Percentiles rank a stretch among this genome's conserved stretches.
Evolutionary conservation across 2,329 filamentous ascomycete genomes (phyloP).

Genomic region (Raffaelea ambrosiae): DNA sequence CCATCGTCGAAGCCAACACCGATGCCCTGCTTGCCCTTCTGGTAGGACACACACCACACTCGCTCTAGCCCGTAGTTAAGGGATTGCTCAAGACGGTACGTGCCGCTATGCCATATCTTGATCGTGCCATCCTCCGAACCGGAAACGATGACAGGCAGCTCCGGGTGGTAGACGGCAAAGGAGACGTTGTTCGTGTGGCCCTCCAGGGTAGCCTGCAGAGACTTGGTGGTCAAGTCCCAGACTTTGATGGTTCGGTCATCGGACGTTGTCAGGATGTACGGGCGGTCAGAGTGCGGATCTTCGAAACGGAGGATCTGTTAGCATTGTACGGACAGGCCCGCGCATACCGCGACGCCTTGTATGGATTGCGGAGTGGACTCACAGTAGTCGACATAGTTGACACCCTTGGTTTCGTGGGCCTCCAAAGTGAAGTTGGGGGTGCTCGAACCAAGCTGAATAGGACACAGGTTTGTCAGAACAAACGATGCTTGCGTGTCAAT

Average conservation of each 20-base stretch:
- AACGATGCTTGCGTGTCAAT: not conserved
- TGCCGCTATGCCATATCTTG: slow-evolving; percentile 98
- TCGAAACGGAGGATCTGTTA: not conserved
- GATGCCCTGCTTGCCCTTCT: slow-evolving; percentile 87
- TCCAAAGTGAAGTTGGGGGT: slow-evolving; percentile 95
- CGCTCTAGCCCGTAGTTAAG: slow-evolving; percentile 92
- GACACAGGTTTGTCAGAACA: not conserved
- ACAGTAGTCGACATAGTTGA: slow-evolving; percentile 91
- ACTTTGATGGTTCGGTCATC: slow-evolving; percentile 96
- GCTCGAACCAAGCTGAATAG: slow-evolving; percentile 64
- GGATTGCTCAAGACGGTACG: slow-evolving; percentile 91
- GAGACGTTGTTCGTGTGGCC: slow-evolving; percentile 97
- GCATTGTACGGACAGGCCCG: no score
- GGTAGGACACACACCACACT: slow-evolving; percentile 95
- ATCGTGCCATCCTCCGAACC: slow-evolving; percentile 96
- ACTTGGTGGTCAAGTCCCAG: slow-evolving; percentile 99
- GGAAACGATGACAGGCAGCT: slow-evolving; percentile 93
- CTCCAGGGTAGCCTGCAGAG: slow-evolving; percentile 89
- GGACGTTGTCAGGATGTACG: slow-evolving; percentile 90
- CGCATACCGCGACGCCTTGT: no score
- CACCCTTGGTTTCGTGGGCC: slow-evolving; percentile 93
- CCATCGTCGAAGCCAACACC: slow-evolving; percentile 97
- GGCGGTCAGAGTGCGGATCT: slow-evolving; percentile 61
- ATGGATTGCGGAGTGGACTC: not conserved
- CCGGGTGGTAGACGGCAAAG: slow-evolving; percentile 95